These are phyloP conservation scores for Penicillium paradoxum DNA, from an alignment of 495 filamentous ascomycete species.

Conservation along the genomic window DNA sequence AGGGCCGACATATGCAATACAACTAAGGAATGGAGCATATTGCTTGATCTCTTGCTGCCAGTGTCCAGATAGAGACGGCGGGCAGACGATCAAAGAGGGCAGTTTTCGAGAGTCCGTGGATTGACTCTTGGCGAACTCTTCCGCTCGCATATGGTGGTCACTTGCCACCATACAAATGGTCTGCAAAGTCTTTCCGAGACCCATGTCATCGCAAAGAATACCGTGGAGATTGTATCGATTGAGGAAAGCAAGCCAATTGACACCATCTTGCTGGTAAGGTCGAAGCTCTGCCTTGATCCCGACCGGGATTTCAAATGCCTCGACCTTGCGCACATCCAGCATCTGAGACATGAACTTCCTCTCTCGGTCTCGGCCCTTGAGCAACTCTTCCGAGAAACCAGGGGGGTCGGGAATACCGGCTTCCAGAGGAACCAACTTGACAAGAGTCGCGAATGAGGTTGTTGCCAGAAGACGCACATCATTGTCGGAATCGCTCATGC, in stretches of 20 bases:
- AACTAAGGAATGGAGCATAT: slow-evolving; percentile 89
- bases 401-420: slow-evolving; percentile 96
- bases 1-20: slow-evolving; percentile 84
- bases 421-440: slow-evolving; percentile 98
- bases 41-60: slow-evolving; percentile 97
- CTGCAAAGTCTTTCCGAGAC: slow-evolving; percentile 94
- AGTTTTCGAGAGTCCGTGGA: slow-evolving; percentile 70
- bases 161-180: slow-evolving; percentile 97
- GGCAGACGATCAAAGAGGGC: slow-evolving; percentile 92
- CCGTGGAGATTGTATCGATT: slow-evolving; percentile 97
- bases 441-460: slow-evolving; percentile 92
- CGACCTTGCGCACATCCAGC: slow-evolving; percentile 91
- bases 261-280: slow-evolving; percentile 96
- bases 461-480: slow-evolving; percentile 92
- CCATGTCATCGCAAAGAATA: slow-evolving; percentile 99
- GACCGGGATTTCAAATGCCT: slow-evolving; percentile 88
- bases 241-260: slow-evolving; percentile 98
- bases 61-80: slow-evolving; percentile 94
- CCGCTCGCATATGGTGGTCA: slow-evolving; percentile 88
- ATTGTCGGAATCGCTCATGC: slow-evolving; percentile 99
- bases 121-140: slow-evolving; percentile 78
- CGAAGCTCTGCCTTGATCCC: slow-evolving; percentile 93
- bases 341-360: slow-evolving; percentile 96
- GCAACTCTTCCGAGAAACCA: slow-evolving; percentile 79
- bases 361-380: slow-evolving; percentile 86